Evolutionary conservation across 2,329 filamentous ascomycete genomes (phyloP).

Genomic region (Arthrobotrys sphaeroides): DNA sequence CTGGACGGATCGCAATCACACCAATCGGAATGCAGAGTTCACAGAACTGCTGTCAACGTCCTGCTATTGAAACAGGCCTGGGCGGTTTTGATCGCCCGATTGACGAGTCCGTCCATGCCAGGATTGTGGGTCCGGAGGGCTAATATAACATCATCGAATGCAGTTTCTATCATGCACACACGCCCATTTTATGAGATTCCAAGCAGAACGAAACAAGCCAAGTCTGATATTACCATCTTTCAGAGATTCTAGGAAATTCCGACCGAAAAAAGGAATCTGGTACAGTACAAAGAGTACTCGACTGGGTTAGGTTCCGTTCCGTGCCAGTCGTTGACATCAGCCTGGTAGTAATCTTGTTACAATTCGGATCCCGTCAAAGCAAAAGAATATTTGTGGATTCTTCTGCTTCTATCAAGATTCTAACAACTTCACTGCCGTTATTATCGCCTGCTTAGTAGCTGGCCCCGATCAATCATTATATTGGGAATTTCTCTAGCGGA

Average conservation of each 20-base stretch:
- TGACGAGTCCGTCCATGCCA: neutral
- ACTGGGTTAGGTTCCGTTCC: no score
- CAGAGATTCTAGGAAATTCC: slow-evolving; percentile 1
- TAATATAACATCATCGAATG: slow-evolving; percentile 41
- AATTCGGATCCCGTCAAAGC: neutral
- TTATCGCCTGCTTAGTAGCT: no score
- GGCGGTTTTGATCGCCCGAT: slow-evolving; percentile 24
- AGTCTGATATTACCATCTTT: neutral
- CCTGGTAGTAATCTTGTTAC: no score
- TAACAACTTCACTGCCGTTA: no score
- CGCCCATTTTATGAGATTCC: neutral
- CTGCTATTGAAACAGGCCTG: no score
- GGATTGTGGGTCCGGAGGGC: neutral
- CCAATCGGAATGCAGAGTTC: neutral
- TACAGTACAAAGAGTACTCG: no score
- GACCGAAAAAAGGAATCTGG: neutral
- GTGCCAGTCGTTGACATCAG: no score
- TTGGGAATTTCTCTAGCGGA: no score
- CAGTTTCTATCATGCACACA: neutral
- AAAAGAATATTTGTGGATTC: no score
- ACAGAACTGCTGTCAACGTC: neutral
- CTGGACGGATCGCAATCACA: neutral
- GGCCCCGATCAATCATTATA: no score
- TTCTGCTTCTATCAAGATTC: no score
- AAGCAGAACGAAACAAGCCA: neutral